These are phyloP conservation scores for Picea sitchensis DNA, from an alignment of 75 land plant genomes.

Conservation along the genomic window DNA sequence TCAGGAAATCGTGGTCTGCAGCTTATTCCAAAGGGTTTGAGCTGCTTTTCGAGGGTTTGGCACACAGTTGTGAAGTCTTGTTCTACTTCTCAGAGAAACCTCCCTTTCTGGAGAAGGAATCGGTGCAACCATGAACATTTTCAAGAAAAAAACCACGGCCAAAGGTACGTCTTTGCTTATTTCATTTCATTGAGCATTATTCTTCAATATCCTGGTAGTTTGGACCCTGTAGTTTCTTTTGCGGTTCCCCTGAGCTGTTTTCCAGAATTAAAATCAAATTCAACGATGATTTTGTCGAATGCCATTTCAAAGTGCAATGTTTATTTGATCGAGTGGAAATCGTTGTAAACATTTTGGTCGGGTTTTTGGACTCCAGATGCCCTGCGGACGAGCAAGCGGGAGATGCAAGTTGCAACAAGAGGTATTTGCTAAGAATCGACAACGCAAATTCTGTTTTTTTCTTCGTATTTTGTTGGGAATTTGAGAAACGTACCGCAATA, in stretches of 20 bases:
- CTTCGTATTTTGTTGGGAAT: no score
- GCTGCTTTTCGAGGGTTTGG: not conserved
- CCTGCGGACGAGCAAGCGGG: constrained; percentile 82
- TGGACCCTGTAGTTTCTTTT: not conserved
- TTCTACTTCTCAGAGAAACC: not conserved
- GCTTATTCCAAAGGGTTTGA: not conserved
- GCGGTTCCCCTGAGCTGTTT: not conserved
- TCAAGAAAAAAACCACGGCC: constrained; percentile 65
- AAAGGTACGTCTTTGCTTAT: constrained; percentile 37
- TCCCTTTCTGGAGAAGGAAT: not conserved
- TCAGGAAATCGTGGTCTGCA: not conserved
- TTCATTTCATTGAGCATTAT: not conserved
- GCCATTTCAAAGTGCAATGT: not conserved
- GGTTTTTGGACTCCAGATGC: constrained; percentile 54
- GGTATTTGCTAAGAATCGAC: constrained; percentile 32
- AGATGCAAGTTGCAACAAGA: constrained; percentile 92
- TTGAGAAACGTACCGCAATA: no score
- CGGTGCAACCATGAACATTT: constrained; percentile 42
- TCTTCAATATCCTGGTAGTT: not conserved
- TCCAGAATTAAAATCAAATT: not conserved
- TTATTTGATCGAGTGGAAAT: not conserved
- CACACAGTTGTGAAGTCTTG: not conserved
- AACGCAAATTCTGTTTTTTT: not conserved
- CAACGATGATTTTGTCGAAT: not conserved
- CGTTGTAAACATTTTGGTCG: not conserved